Evolutionary conservation across 495 filamentous ascomycete species (phyloP).

Genomic region (Podospora fimiseda): DNA sequence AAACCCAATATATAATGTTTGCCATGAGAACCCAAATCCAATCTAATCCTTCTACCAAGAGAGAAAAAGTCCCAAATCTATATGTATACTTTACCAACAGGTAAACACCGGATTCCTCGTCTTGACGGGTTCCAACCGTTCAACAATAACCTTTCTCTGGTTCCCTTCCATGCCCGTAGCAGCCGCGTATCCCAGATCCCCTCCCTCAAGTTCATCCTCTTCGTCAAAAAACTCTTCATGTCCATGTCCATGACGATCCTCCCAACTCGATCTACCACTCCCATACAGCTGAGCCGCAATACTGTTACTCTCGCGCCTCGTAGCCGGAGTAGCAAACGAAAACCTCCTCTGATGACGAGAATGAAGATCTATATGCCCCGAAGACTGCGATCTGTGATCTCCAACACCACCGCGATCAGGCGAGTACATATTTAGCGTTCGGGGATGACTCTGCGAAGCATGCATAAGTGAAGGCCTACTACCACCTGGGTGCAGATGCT

Average conservation of each 20-base stretch:
- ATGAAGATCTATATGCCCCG: slow-evolving; percentile 14
- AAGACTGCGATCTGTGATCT: not conserved
- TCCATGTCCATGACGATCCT: slow-evolving; percentile 14
- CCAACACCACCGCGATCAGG: slow-evolving; percentile 24
- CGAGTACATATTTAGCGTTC: slow-evolving; percentile 36
- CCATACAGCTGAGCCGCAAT: slow-evolving; percentile 41
- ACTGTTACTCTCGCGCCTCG: slow-evolving; percentile 31
- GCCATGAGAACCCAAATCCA: too few species aligned
- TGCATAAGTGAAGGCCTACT: slow-evolving; percentile 10
- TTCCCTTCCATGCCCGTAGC: slow-evolving; percentile 89
- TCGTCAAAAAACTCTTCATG: slow-evolving; percentile 69
- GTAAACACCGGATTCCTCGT: slow-evolving; percentile 93
- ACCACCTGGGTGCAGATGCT: not conserved
- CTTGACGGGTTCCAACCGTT: slow-evolving; percentile 91
- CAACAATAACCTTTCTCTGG: slow-evolving; percentile 89
- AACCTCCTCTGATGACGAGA: slow-evolving; percentile 35
- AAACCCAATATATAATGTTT: too few species aligned
- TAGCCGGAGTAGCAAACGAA: slow-evolving; percentile 33
- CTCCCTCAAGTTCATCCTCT: slow-evolving; percentile 56
- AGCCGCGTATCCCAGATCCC: slow-evolving; percentile 89
- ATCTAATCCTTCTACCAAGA: too few species aligned
- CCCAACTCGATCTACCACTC: not conserved
- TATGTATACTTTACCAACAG: slow-evolving; percentile 85
- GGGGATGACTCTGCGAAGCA: slow-evolving; percentile 23
- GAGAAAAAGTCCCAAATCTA: too few species aligned